Conservation (phyloP, 495 filamentous ascomycete genomes). For the Neurospora sp. region DNA sequence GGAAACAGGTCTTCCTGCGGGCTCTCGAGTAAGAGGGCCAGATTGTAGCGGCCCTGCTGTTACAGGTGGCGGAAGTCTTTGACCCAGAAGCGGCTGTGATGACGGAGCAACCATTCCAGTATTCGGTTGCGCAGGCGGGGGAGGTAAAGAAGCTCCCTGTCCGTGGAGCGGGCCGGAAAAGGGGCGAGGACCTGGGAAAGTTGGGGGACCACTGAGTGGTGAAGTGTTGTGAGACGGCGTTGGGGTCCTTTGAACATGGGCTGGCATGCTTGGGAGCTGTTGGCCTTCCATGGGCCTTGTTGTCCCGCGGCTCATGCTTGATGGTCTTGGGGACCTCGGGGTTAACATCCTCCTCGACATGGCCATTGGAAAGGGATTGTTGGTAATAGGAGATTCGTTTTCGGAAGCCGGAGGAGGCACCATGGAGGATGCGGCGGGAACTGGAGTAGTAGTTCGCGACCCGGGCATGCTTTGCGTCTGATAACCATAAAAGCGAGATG, state of each 20-base stretch:
- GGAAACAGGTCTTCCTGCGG: constrained; percentile 12
- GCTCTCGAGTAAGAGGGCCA: constrained; percentile 9
- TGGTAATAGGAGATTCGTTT: constrained; percentile 29
- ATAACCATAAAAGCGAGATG: constrained; percentile 20
- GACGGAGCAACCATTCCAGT: constrained; percentile 25
- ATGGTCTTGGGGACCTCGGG: constrained; percentile 51
- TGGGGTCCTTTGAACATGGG: constrained; percentile 23
- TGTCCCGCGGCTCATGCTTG: constrained; percentile 32
- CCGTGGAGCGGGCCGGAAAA: constrained; percentile 14
- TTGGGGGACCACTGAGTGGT: constrained; percentile 20
- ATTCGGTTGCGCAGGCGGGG: constrained; percentile 23
- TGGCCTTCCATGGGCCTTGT: constrained; percentile 35
- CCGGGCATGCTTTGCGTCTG: constrained; percentile 18
- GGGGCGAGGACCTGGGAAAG: constrained; percentile 23
- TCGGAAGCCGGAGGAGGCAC: constrained; percentile 20
- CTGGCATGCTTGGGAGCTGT: constrained; percentile 27
- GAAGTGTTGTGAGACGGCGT: constrained; percentile 15
- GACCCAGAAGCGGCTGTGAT: constrained; percentile 29
- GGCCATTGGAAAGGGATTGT: constrained; percentile 27
- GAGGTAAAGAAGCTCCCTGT: constrained; percentile 16
- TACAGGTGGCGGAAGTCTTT: constrained; percentile 13
- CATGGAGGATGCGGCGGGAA: constrained; percentile 13
- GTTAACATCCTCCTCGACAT: constrained; percentile 47
- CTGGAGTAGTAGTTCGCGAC: background rate
- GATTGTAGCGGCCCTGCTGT: constrained; percentile 16